Conservation (phyloP, 2,329 filamentous ascomycete genomes). For the Pleoardoris graminearum region DNA sequence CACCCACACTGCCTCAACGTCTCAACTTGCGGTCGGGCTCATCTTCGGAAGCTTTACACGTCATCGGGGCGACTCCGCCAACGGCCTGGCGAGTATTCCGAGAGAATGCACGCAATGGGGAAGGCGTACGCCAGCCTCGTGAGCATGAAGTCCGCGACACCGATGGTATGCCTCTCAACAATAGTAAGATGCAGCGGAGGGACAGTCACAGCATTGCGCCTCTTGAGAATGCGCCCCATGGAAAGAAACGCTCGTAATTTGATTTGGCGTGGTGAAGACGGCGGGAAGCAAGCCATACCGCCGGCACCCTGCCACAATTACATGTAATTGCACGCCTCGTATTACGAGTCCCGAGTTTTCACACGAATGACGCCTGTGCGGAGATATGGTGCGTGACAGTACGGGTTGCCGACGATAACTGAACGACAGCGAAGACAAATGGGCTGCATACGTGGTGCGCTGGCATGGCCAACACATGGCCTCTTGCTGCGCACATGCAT, state of each 20-base stretch:
- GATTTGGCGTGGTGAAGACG: neutral
- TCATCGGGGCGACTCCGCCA: neutral
- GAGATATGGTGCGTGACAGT: slow-evolving; percentile 1
- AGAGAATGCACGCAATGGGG: neutral
- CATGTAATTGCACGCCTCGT: neutral
- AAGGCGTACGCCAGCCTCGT: neutral
- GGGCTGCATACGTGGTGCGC: slow-evolving; percentile 2
- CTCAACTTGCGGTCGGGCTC: neutral
- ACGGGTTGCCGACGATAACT: neutral
- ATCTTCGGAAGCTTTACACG: neutral
- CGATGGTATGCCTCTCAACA: slow-evolving; percentile 1
- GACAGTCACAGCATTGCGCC: neutral
- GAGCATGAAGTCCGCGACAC: slow-evolving; percentile 1
- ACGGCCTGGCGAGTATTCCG: neutral
- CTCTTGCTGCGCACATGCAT: neutral
- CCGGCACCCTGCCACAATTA: neutral
- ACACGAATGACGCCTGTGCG: slow-evolving; percentile 2
- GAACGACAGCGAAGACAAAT: slow-evolving; percentile 2
- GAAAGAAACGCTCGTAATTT: neutral
- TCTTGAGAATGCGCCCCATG: neutral
- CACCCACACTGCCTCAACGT: neutral
- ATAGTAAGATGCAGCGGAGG: neutral
- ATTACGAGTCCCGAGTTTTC: slow-evolving; percentile 1
- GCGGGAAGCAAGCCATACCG: neutral
- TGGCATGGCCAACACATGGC: neutral